These are phyloP conservation scores for Rhizophora apiculata DNA, from an alignment of 345 rosid species.

Conservation along the genomic window DNA sequence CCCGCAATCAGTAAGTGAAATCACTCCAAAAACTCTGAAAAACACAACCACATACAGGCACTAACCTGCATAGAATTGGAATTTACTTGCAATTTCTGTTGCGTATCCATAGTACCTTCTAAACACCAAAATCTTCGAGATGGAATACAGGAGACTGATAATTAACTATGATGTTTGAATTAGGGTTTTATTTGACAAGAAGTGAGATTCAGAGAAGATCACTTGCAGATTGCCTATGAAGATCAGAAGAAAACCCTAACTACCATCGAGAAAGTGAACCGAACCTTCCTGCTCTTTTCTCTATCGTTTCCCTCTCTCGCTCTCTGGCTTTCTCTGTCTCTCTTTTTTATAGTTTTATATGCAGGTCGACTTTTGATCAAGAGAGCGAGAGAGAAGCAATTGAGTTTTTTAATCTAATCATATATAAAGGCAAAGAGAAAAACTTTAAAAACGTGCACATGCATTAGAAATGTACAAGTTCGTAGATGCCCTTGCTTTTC, in stretches of 20 bases:
- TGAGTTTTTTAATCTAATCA: not conserved
- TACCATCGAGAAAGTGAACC: constrained; percentile 37
- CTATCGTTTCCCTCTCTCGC: constrained; percentile 5
- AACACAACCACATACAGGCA: constrained; percentile 12
- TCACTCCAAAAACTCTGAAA: constrained; percentile 5
- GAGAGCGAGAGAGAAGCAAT: constrained; percentile 13
- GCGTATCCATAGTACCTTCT: constrained; percentile 71
- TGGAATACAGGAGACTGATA: constrained; percentile 11
- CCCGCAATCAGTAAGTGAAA: not conserved
- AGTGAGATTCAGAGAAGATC: constrained; percentile 20
- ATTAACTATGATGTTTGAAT: constrained; percentile 21
- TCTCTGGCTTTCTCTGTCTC: constrained; percentile 22
- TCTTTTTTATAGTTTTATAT: not conserved
- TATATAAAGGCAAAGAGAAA: no score
- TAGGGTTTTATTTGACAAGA: constrained; percentile 48
- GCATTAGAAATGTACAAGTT: no score
- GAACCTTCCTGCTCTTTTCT: constrained; percentile 25
- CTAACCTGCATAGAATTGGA: constrained; percentile 86
- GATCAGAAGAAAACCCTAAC: constrained; percentile 58
- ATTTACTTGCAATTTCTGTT: constrained; percentile 67
- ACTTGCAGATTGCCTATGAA: constrained; percentile 12
- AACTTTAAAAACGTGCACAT: no score
- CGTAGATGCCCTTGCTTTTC: no score
- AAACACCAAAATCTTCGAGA: constrained; percentile 21
- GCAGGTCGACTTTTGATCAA: constrained; percentile 21